phyloP scores from a whole-genome alignment of 225 moss, liverwort and hornwort species.

The Neckera pumila region DNA sequence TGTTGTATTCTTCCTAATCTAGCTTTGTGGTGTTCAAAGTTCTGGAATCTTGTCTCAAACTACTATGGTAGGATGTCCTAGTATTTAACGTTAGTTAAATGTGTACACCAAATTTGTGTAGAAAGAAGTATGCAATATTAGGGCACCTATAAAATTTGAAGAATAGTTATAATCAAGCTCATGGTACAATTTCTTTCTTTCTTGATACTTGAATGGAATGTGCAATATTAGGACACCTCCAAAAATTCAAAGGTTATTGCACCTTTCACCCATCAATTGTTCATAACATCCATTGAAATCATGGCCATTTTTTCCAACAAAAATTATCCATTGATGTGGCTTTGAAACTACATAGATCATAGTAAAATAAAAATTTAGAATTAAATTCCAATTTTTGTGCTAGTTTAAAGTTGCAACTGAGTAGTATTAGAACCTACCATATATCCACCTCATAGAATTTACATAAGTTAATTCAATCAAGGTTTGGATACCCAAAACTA shows the following conservation, averaged over 20 bases:
- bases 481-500: fast-evolving
- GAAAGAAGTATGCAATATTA: not conserved
- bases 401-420: fast-evolving
- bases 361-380: not conserved
- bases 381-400: not conserved
- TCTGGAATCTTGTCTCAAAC: not conserved
- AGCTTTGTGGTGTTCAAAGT: not conserved
- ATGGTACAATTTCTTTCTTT: not conserved
- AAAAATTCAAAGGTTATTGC: not conserved
- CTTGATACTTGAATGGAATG: not conserved
- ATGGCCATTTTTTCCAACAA: not conserved
- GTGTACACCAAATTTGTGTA: not conserved
- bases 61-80: fast-evolving
- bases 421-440: fast-evolving
- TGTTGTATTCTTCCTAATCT: no score
- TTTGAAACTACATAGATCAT: not conserved
- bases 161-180: not conserved
- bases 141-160: not conserved
- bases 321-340: not conserved
- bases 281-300: not conserved
- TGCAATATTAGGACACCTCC: not conserved
- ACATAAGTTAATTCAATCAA: not conserved
- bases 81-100: fast-evolving
- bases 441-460: no score
- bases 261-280: not conserved